These are phyloP conservation scores for Pseudocercospora musae DNA, from an alignment of 2,329 filamentous ascomycete genomes.

Conservation along the genomic window DNA sequence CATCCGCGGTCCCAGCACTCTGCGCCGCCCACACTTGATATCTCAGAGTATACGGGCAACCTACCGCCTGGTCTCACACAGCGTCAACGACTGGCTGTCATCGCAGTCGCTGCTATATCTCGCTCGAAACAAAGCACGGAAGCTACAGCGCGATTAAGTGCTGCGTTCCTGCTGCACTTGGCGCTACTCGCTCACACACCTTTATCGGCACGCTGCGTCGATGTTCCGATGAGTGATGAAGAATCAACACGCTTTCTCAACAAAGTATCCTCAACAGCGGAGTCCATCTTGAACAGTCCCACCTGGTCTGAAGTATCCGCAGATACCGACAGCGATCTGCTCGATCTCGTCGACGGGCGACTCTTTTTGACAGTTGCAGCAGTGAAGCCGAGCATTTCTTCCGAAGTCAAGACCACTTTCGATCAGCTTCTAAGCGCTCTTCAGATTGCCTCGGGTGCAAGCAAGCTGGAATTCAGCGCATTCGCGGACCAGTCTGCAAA, in stretches of 20 bases:
- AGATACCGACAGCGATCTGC: conserved; percentile 44
- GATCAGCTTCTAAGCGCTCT: conserved; percentile 26
- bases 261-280: conserved; percentile 39
- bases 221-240: conserved; percentile 7
- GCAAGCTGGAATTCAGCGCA: conserved; percentile 1
- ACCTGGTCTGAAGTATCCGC: conserved; percentile 12
- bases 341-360: conserved; percentile 57
- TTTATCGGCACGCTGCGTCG: conserved; percentile 30
- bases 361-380: conserved; percentile 37
- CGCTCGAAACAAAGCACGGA: conserved; percentile 1
- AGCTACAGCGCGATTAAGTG: conserved; percentile 17
- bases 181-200: conserved; percentile 31
- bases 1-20: background rate
- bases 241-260: conserved; percentile 22
- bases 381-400: conserved; percentile 9
- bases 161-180: conserved; percentile 31
- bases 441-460: conserved; percentile 3
- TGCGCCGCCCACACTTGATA: conserved; percentile 15
- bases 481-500: background rate
- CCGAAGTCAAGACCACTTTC: conserved; percentile 23
- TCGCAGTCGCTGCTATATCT: conserved; percentile 23
- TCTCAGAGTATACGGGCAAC: conserved; percentile 15
- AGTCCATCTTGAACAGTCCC: conserved; percentile 37
- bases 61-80: conserved; percentile 21
- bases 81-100: conserved; percentile 27